Evolutionary conservation across 306 rosid genomes (phyloP).

Genomic region (Castanopsis chinensis): DNA sequence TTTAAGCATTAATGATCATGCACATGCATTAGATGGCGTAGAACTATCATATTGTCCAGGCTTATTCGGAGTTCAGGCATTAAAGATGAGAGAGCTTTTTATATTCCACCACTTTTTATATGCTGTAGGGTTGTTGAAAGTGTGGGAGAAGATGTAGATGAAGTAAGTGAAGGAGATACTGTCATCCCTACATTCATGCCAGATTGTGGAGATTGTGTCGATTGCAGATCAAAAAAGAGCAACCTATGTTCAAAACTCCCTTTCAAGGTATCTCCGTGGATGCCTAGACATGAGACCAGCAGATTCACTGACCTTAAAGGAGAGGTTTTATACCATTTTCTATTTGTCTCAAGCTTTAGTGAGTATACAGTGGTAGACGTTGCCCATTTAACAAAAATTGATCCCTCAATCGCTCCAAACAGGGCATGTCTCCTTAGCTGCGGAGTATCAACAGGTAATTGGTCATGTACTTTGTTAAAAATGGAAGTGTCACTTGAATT

Average conservation of each 20-base stretch:
- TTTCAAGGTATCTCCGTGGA: slow-evolving; percentile 53
- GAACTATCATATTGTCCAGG: too few species aligned
- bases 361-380: slow-evolving; percentile 76
- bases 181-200: slow-evolving; percentile 69
- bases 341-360: slow-evolving; percentile 70
- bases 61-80: too few species aligned
- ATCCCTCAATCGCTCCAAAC: slow-evolving; percentile 51
- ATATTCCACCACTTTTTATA: background rate
- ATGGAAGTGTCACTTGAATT: background rate
- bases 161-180: slow-evolving; percentile 64
- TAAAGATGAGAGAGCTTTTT: too few species aligned
- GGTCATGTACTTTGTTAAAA: background rate
- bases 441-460: slow-evolving; percentile 77
- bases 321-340: slow-evolving; percentile 58
- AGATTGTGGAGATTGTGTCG: slow-evolving; percentile 72
- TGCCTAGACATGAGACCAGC: slow-evolving; percentile 54
- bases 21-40: background rate
- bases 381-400: slow-evolving; percentile 60
- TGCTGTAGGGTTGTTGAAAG: slow-evolving; percentile 71
- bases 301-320: slow-evolving; percentile 80
- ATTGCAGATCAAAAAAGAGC: slow-evolving; percentile 67
- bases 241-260: slow-evolving; percentile 67
- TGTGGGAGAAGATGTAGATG: slow-evolving; percentile 69
- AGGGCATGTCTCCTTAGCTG: slow-evolving; percentile 80
- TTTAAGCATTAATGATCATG: background rate